phyloP scores from a whole-genome alignment of 306 rosid species.

The Fragaria ananassa region DNA sequence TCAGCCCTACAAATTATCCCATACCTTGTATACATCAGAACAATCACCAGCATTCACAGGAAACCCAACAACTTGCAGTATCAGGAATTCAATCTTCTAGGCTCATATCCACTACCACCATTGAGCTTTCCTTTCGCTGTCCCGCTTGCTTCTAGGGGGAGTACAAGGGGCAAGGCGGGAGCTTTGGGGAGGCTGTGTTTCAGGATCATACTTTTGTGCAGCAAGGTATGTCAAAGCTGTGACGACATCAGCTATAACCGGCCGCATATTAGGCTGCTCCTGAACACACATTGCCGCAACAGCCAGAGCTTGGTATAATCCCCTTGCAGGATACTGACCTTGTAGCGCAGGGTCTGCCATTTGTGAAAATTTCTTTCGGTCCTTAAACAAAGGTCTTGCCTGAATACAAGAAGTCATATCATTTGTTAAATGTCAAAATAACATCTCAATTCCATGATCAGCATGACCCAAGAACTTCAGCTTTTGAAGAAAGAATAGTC shows the following conservation, averaged over 20 bases:
- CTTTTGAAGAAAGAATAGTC: neutral
- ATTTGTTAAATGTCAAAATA: neutral
- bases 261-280: slow-evolving; percentile 84
- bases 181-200: slow-evolving; percentile 47
- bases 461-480: neutral
- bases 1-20: neutral
- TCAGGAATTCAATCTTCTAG: slow-evolving; percentile 21
- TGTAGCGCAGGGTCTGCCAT: slow-evolving; percentile 82
- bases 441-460: neutral
- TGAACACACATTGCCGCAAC: slow-evolving; percentile 92
- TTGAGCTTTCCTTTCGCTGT: slow-evolving; percentile 34
- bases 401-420: slow-evolving; percentile 24
- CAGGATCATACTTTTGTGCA: slow-evolving; percentile 54
- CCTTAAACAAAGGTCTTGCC: slow-evolving; percentile 85
- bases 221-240: slow-evolving; percentile 90
- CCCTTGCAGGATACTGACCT: slow-evolving; percentile 86
- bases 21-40: neutral
- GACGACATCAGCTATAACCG: slow-evolving; percentile 86
- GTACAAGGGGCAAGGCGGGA: slow-evolving; percentile 54
- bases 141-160: slow-evolving; percentile 65
- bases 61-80: slow-evolving; percentile 11
- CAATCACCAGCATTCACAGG: neutral
- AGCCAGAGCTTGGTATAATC: slow-evolving; percentile 83
- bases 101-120: slow-evolving; percentile 36
- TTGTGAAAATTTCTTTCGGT: slow-evolving; percentile 53